Evolutionary conservation across 2,329 filamentous ascomycete genomes (phyloP), one percentile per base, ranked within the genome.

Genomic region (Canariomyces notabilis): DNA sequence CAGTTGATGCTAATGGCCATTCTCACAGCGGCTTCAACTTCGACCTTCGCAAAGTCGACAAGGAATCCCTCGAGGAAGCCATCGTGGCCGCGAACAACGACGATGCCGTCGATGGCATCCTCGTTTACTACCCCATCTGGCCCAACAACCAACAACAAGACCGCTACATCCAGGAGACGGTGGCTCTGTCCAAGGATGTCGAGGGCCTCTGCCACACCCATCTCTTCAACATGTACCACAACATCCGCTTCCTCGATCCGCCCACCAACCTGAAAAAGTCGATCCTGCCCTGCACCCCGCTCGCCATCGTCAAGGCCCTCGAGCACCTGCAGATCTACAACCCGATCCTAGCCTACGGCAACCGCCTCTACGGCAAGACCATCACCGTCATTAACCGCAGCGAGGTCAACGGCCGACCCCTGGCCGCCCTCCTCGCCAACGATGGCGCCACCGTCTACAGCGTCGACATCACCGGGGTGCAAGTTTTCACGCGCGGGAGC

Each of bases 191-290:
- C 66, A 97, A 98, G 69, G 93, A 98, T 61, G 91, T 98, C 56
- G 93, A 98, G 68, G 93, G 93, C 29, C 80, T 98, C 48, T 89
- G 85, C 59, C 91, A 96, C 69, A 84, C 83, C 63, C 90, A 97
- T 71, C 85, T 97, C 62, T 90, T 91, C 79, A 98, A 98, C 77
- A 96, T 98, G 90, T 98, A 97, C 72, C 87, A 96, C 74, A 98
- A 98, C 72, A 81, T 95, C 60, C 88, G 93, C 55, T 97, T 90
- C 73, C 76, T 98, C 46, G 93, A 98, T 68, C 73, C 82, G 19
- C 84, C 85, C 4, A 67, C 75, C 35, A 87, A 89, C 66, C 75
- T 73, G 48, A 87, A 88, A 66, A 97, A 98, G 73, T 94, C 85
- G 39, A 88, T 97, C 56, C 73, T 98, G 42, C 93, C 93, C 5